A percentile compares a stretch with the other conserved stretches of the same genome.
These are phyloP conservation scores for Candida parachauliodes DNA, from an alignment of 805 yeast species.

Conservation along the genomic window DNA sequence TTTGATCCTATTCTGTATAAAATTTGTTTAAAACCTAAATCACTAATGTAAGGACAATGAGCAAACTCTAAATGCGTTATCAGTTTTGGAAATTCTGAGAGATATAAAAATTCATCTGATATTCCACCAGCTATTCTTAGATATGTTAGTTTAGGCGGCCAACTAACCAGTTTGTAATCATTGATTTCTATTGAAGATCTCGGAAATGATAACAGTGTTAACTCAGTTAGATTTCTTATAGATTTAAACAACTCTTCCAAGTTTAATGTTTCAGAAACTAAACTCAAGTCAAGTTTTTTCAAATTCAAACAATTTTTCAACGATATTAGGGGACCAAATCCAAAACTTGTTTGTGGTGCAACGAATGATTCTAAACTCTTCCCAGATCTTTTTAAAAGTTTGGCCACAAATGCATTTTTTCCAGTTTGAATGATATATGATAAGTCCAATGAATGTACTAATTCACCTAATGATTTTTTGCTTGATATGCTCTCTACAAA, in stretches of 20 bases:
- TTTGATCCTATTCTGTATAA: slow-evolving; percentile 63
- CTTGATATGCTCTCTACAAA: slow-evolving; percentile 69
- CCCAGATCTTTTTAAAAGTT: slow-evolving; percentile 74
- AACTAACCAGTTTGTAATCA: slow-evolving; percentile 47
- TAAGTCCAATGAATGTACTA: slow-evolving; percentile 67
- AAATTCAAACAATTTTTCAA: slow-evolving; percentile 56
- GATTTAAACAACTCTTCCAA: slow-evolving; percentile 75
- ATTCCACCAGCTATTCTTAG: slow-evolving; percentile 87
- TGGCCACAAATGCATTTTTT: slow-evolving; percentile 85
- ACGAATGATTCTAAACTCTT: slow-evolving; percentile 60
- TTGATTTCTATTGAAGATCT: slow-evolving; percentile 76
- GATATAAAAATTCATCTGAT: slow-evolving; percentile 70
- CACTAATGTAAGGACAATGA: slow-evolving; percentile 78
- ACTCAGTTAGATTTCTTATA: slow-evolving; percentile 53
- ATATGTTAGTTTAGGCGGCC: slow-evolving; percentile 79
- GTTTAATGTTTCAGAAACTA: slow-evolving; percentile 75
- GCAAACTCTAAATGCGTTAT: slow-evolving; percentile 73
- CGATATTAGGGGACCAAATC: slow-evolving; percentile 82
- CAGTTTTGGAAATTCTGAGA: slow-evolving; percentile 68
- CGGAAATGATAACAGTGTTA: slow-evolving; percentile 83
- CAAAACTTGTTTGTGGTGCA: slow-evolving; percentile 95
- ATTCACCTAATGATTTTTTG: slow-evolving; percentile 49
- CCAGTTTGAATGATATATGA: slow-evolving; percentile 85
- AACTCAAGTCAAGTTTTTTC: slow-evolving; percentile 9
- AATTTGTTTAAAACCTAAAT: slow-evolving; percentile 59